phyloP scores from a whole-genome alignment of 768 basidiomycete species.

The Hericium alpestre region DNA sequence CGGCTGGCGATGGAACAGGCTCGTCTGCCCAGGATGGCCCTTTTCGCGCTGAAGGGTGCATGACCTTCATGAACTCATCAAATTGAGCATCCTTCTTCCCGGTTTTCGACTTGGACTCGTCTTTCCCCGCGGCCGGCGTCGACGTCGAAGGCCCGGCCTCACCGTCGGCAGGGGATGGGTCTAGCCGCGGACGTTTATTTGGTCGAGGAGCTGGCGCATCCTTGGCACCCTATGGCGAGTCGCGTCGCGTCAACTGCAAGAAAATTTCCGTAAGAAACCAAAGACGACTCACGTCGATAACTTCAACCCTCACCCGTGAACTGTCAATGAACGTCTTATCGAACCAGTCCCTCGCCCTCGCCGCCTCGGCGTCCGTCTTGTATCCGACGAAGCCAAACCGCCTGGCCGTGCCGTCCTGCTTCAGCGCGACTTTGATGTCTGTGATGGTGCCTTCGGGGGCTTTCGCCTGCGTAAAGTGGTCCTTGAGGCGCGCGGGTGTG shows the following conservation, averaged over 20 bases:
- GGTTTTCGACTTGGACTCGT: constrained; percentile 4
- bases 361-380: constrained; percentile 69
- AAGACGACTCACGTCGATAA: constrained; percentile 57
- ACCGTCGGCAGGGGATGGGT: constrained; percentile 18
- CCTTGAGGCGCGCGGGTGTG: constrained; percentile 50
- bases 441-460: constrained; percentile 66
- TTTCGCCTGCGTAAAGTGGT: constrained; percentile 51
- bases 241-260: background rate
- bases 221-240: constrained; percentile 43
- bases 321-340: constrained; percentile 78
- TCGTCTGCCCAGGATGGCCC: constrained; percentile 62
- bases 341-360: constrained; percentile 70
- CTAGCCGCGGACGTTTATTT: constrained; percentile 55
- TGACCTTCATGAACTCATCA: constrained; percentile 64
- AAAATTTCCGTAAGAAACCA: background rate
- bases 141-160: constrained; percentile 13
- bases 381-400: constrained; percentile 91
- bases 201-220: constrained; percentile 59
- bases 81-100: constrained; percentile 27
- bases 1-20: constrained; percentile 1
- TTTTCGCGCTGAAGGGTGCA: constrained; percentile 52
- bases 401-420: constrained; percentile 68
- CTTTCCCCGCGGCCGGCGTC: background rate
- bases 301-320: constrained; percentile 59
- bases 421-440: constrained; percentile 73